Evolutionary conservation across 2,329 filamentous ascomycete species (phyloP).

Genomic region (Curvularia verruculosa): DNA sequence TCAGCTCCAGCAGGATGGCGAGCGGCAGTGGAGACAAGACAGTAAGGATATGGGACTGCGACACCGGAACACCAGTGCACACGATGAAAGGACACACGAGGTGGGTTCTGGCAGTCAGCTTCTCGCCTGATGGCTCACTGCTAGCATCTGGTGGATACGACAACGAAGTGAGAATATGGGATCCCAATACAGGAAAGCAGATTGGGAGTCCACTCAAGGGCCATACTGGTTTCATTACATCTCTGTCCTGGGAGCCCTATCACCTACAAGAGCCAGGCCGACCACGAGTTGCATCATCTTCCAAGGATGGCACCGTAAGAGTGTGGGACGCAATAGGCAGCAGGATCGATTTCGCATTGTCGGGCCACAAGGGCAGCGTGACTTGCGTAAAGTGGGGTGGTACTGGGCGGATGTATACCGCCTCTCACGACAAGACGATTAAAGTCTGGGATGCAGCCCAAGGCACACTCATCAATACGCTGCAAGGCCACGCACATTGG

Average conservation of each 20-base stretch:
- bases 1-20: slow-evolving; percentile 75
- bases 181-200: slow-evolving; percentile 78
- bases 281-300: slow-evolving; percentile 81
- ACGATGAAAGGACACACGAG: slow-evolving; percentile 86
- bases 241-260: slow-evolving; percentile 90
- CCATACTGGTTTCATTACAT: slow-evolving; percentile 88
- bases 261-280: slow-evolving; percentile 77
- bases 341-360: slow-evolving; percentile 79
- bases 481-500: slow-evolving; percentile 87
- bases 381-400: slow-evolving; percentile 95
- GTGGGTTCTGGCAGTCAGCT: slow-evolving; percentile 88
- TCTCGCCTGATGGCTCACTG: slow-evolving; percentile 80
- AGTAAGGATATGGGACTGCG: slow-evolving; percentile 91
- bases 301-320: slow-evolving; percentile 86
- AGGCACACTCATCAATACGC: slow-evolving; percentile 79
- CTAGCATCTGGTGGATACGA: slow-evolving; percentile 94
- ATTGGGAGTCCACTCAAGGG: slow-evolving; percentile 77
- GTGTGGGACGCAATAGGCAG: slow-evolving; percentile 85
- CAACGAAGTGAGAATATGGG: slow-evolving; percentile 88
- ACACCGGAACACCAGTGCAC: slow-evolving; percentile 86
- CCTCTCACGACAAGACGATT: slow-evolving; percentile 87
- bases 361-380: slow-evolving; percentile 86
- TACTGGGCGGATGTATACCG: slow-evolving; percentile 62
- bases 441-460: slow-evolving; percentile 85
- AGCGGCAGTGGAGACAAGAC: slow-evolving; percentile 92